Evolutionary conservation across 768 basidiomycete species (phyloP).

Genomic region (Tricholoma matsutake): DNA sequence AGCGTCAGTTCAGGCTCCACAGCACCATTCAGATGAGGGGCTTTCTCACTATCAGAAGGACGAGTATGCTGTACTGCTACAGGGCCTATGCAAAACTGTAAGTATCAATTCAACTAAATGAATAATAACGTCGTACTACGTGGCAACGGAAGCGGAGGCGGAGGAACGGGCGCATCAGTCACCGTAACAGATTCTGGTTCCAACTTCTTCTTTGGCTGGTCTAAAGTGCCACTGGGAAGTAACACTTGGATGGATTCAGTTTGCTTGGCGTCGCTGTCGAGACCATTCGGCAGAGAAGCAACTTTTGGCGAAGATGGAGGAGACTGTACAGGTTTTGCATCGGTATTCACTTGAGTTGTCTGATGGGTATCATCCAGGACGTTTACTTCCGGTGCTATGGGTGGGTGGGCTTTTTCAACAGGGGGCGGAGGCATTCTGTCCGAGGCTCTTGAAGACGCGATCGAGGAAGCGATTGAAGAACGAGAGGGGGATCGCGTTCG

Average conservation of each 20-base stretch:
- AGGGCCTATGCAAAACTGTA: neutral
- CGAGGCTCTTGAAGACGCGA: conserved; percentile 28
- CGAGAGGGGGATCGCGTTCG: conserved; percentile 49
- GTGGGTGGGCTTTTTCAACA: neutral
- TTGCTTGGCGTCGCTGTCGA: neutral
- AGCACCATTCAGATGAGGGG: neutral
- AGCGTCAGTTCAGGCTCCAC: neutral
- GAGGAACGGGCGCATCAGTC: neutral
- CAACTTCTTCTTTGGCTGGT: neutral
- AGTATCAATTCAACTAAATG: neutral
- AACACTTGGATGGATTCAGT: neutral
- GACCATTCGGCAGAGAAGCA: neutral
- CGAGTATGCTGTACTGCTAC: neutral
- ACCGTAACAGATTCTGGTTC: neutral
- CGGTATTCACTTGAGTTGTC: neutral
- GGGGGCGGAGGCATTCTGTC: conserved; percentile 30
- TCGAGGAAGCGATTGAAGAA: conserved; percentile 56
- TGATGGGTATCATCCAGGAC: neutral
- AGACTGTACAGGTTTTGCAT: neutral
- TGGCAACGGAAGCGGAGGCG: conserved; percentile 11
- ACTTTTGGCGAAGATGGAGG: neutral
- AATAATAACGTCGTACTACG: neutral
- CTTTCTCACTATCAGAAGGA: neutral
- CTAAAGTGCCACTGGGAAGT: neutral
- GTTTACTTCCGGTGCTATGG: neutral